phyloP scores from a whole-genome alignment of 495 filamentous ascomycete species.

The Trichoderma parareesei region DNA sequence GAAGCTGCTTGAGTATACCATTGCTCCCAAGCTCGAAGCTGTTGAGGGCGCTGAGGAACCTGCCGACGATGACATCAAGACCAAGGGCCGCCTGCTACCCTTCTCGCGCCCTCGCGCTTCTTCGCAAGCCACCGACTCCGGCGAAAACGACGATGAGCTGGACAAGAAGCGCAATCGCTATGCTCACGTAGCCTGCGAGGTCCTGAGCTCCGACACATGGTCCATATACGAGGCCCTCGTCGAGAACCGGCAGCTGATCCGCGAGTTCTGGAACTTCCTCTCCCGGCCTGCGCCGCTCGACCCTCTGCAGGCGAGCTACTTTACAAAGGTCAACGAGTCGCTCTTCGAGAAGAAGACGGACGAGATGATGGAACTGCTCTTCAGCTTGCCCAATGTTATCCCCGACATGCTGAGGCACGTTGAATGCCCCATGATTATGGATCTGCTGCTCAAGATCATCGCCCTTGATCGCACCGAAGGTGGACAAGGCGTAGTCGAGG shows the following conservation, averaged over 20 bases:
- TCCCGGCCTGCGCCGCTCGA: constrained; percentile 74
- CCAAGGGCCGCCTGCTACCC: constrained; percentile 38
- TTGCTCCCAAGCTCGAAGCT: constrained; percentile 59
- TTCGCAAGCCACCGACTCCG: constrained; percentile 31
- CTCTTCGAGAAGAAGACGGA: constrained; percentile 95
- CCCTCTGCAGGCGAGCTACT: constrained; percentile 89
- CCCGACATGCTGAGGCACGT: constrained; percentile 85
- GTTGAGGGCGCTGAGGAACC: constrained; percentile 55
- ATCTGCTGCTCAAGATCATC: constrained; percentile 93
- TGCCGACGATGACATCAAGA: constrained; percentile 46
- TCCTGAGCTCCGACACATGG: constrained; percentile 94
- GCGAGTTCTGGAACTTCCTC: constrained; percentile 85
- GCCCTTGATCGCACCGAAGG: constrained; percentile 89
- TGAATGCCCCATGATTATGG: constrained; percentile 98
- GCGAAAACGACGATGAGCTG: constrained; percentile 51
- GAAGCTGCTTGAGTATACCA: constrained; percentile 83
- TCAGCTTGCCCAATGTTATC: constrained; percentile 71
- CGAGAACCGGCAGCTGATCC: constrained; percentile 67
- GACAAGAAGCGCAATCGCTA: constrained; percentile 88
- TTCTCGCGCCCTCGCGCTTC: constrained; percentile 36
- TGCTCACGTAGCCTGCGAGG: constrained; percentile 84
- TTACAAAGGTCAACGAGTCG: constrained; percentile 96
- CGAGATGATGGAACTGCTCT: constrained; percentile 87
- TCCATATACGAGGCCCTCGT: constrained; percentile 88
- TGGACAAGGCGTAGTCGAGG: constrained; percentile 90